phyloP scores from a whole-genome alignment of 192 early-diverging fungal species.

The Coemansia aciculifera region DNA sequence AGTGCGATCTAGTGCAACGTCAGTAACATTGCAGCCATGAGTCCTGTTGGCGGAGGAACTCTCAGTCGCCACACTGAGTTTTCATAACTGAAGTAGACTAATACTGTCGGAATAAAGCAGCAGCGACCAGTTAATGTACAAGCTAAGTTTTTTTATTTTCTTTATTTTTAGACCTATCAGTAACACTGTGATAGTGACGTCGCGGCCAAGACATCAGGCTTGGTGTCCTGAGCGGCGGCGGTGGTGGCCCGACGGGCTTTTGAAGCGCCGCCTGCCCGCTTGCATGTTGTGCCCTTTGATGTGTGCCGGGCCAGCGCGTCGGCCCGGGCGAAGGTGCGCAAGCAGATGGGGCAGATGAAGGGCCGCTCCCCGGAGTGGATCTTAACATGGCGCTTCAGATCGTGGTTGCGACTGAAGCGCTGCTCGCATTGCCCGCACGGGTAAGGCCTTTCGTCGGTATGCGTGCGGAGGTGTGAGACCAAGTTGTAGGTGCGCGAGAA shows the following conservation, averaged over 20 bases:
- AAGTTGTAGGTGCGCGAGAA: constrained; percentile 90
- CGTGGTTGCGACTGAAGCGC: constrained; percentile 77
- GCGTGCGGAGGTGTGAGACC: constrained; percentile 77
- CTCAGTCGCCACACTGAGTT: no score
- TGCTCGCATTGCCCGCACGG: constrained; percentile 63
- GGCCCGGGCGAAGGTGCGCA: constrained; percentile 44
- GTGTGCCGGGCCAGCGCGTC: constrained; percentile 53
- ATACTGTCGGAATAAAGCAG: no score
- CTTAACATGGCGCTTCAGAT: constrained; percentile 72
- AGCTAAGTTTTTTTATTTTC: no score
- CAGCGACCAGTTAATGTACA: no score
- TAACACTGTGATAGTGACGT: not conserved
- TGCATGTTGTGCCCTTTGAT: constrained; percentile 51
- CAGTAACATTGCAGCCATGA: no score
- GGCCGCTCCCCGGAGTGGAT: constrained; percentile 64
- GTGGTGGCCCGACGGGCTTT: not conserved
- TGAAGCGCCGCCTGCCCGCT: constrained; percentile 30
- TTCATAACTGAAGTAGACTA: no score
- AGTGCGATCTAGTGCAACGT: no score
- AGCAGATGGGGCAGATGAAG: constrained; percentile 61
- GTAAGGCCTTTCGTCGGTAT: constrained; percentile 75
- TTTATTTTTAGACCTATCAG: no score
- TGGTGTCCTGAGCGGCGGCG: not conserved
- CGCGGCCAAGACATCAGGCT: not conserved
- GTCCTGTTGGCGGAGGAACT: no score